phyloP scores from a whole-genome alignment of 352 stramenopile genomes.

The Phytophthora hybrid region DNA sequence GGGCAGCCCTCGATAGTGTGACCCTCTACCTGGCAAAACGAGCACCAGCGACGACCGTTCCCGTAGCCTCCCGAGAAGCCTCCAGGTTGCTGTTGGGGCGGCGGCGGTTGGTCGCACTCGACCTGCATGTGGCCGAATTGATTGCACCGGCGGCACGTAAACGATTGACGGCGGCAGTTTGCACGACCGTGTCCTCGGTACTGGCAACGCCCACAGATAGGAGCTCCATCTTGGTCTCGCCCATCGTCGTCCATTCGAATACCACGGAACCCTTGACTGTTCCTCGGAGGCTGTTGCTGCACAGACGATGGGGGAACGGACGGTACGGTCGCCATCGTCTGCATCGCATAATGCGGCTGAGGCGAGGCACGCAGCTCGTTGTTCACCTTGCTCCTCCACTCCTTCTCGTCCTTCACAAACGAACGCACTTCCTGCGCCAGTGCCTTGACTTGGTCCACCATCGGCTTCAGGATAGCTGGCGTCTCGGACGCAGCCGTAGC shows the following conservation, averaged over 20 bases:
- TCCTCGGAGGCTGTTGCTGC: background rate
- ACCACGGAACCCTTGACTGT: background rate
- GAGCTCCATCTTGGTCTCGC: background rate
- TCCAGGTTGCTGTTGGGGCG: background rate
- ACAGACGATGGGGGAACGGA: background rate
- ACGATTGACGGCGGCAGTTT: background rate
- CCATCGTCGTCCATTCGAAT: background rate
- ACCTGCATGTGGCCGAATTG: background rate
- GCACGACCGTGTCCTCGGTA: background rate
- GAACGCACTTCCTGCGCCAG: too few species aligned
- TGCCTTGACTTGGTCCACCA: too few species aligned
- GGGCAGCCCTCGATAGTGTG: background rate
- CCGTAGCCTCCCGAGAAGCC: background rate
- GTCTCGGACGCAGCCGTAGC: too few species aligned
- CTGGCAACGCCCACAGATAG: constrained; percentile 2
- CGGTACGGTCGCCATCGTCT: too few species aligned
- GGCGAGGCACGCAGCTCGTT: too few species aligned
- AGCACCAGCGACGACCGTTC: background rate
- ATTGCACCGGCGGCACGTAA: background rate
- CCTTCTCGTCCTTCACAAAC: too few species aligned
- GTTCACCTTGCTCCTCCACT: too few species aligned
- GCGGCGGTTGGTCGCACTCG: background rate
- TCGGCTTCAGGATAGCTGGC: too few species aligned
- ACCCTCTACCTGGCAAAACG: background rate
- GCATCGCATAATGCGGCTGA: too few species aligned